Percentiles rank a stretch among this genome's conserved stretches.
These are phyloP conservation scores for Wickerhamomyces sp. DNA, from an alignment of 1,139 yeast species.

Conservation along the genomic window DNA sequence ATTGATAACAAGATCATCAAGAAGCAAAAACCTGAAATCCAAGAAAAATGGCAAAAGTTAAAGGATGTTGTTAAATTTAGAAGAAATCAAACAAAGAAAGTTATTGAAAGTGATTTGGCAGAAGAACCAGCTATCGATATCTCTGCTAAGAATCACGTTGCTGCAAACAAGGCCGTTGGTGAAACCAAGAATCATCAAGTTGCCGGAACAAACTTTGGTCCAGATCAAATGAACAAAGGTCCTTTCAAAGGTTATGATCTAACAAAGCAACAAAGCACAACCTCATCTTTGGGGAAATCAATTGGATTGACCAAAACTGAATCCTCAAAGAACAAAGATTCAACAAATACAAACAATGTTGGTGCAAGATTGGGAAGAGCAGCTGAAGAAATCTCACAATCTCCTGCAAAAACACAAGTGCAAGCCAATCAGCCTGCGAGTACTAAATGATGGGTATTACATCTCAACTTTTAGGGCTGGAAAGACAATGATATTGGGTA, in stretches of 20 bases:
- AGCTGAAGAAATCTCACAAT: neutral
- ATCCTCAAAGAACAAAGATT: too few relatives aligned
- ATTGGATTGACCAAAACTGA: neutral
- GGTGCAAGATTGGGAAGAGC: constrained; percentile 3
- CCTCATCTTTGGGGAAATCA: neutral
- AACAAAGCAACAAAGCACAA: neutral
- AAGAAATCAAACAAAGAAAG: constrained; percentile 18
- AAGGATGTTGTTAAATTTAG: constrained; percentile 27
- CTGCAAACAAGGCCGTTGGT: constrained; percentile 8
- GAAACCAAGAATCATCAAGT: constrained; percentile 10
- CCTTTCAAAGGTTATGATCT: constrained; percentile 4
- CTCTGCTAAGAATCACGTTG: constrained; percentile 1
- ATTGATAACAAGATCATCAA: constrained; percentile 29
- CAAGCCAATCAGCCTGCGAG: neutral
- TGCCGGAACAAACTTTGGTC: constrained; percentile 8
- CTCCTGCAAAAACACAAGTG: too few relatives aligned
- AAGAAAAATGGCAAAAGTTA: constrained; percentile 26
- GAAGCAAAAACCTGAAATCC: constrained; percentile 22
- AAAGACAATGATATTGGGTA: too few relatives aligned
- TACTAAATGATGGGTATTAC: neutral
- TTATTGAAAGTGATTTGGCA: constrained; percentile 6
- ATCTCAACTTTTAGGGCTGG: too few relatives aligned
- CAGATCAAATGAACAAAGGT: neutral
- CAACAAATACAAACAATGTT: neutral
- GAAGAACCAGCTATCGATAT: constrained; percentile 10